Evolutionary conservation across 2,329 filamentous ascomycete species (phyloP).

Genomic region (Lojkania enalia): DNA sequence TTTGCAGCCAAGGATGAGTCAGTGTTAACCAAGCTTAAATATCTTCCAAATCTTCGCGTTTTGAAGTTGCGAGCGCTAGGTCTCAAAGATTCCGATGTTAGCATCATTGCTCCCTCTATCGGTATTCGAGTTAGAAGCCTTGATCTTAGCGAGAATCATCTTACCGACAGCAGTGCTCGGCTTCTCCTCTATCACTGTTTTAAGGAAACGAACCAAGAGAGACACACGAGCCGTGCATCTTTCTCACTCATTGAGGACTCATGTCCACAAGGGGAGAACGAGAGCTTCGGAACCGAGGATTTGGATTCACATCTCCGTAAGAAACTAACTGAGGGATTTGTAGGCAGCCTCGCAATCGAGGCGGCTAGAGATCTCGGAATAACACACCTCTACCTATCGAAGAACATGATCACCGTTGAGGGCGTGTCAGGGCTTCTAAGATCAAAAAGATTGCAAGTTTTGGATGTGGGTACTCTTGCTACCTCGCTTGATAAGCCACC

Average conservation of each 20-base stretch:
- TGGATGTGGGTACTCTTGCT: conserved; percentile 58
- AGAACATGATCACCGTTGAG: conserved; percentile 60
- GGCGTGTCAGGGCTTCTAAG: conserved; percentile 58
- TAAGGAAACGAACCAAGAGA: conserved; percentile 23
- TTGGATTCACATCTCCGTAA: conserved; percentile 57
- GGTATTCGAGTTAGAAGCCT: conserved; percentile 57
- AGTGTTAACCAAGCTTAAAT: conserved; percentile 53
- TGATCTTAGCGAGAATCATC: conserved; percentile 60
- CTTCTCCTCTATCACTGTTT: conserved; percentile 58
- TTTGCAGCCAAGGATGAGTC: conserved; percentile 51
- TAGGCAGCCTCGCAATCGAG: conserved; percentile 59
- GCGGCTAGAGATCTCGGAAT: conserved; percentile 58
- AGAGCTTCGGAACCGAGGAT: conserved; percentile 45
- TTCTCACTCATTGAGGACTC: conserved; percentile 27
- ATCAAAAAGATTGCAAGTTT: conserved; percentile 56
- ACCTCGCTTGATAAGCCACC: conserved; percentile 17
- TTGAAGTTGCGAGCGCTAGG: conserved; percentile 60
- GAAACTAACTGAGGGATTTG: conserved; percentile 45
- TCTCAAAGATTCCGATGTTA: conserved; percentile 57
- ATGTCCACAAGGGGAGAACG: conserved; percentile 41
- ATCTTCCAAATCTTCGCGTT: conserved; percentile 57
- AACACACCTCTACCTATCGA: conserved; percentile 63
- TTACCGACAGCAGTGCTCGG: conserved; percentile 60
- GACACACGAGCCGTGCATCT: conserved; percentile 15
- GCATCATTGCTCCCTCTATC: conserved; percentile 57